These are phyloP conservation scores for Diospyros kaki DNA, from an alignment of 148 eudicot species.

Conservation along the genomic window DNA sequence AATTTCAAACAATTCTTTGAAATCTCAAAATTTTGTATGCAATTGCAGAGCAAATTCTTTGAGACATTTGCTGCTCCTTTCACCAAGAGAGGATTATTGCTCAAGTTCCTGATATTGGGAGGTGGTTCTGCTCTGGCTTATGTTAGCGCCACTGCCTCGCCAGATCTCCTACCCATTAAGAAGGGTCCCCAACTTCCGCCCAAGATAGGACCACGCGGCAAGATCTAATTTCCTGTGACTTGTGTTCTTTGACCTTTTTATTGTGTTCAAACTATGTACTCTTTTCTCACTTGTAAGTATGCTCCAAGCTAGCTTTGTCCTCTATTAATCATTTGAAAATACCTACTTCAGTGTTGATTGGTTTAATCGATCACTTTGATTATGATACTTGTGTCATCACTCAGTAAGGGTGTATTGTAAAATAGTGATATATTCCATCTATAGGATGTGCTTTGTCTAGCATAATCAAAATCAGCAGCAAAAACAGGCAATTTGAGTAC, in stretches of 20 bases:
- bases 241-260: slow-evolving; percentile 18
- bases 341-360: not conserved
- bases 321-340: not conserved
- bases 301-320: slow-evolving; percentile 13
- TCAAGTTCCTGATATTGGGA: slow-evolving; percentile 88
- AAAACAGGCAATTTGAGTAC: too few species aligned
- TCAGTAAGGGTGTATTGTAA: not conserved
- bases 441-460: not conserved
- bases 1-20: slow-evolving; percentile 4
- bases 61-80: slow-evolving; percentile 99
- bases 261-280: slow-evolving; percentile 19
- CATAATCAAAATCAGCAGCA: not conserved
- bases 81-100: slow-evolving; percentile 97
- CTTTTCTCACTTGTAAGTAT: slow-evolving; percentile 29
- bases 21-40: not conserved
- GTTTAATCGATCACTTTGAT: not conserved
- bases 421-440: not conserved
- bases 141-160: slow-evolving; percentile 71
- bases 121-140: slow-evolving; percentile 85
- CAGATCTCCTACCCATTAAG: slow-evolving; percentile 71
- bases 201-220: slow-evolving; percentile 89
- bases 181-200: slow-evolving; percentile 98
- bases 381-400: not conserved
- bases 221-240: slow-evolving; percentile 44
- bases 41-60: slow-evolving; percentile 94